Conservation (phyloP, 2,329 filamentous ascomycete species). For the Xylariaceae sp. region DNA sequence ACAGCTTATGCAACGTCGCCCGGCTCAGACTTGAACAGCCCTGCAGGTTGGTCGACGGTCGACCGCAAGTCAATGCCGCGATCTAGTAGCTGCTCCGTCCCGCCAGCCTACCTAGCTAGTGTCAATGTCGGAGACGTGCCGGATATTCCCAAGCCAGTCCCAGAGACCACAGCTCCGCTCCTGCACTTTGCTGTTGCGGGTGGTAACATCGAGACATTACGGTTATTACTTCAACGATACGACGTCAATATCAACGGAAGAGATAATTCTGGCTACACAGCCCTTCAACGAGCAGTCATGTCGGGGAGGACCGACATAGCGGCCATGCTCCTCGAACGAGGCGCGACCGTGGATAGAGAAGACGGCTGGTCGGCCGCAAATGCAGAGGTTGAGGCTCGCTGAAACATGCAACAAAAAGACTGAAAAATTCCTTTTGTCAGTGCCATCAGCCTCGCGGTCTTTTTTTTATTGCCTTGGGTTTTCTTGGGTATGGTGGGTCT, state of each 20-base stretch:
- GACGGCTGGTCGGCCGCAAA: slow-evolving; percentile 15
- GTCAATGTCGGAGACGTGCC: slow-evolving; percentile 9
- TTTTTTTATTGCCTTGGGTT: too few species aligned
- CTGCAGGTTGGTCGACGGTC: slow-evolving; percentile 23
- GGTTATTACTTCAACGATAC: slow-evolving; percentile 27
- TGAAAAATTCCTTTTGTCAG: too few species aligned
- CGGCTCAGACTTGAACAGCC: slow-evolving; percentile 24
- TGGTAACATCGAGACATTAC: slow-evolving; percentile 29
- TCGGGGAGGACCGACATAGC: slow-evolving; percentile 32
- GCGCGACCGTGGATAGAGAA: slow-evolving; percentile 27
- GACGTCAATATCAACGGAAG: slow-evolving; percentile 30
- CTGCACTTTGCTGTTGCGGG: slow-evolving; percentile 32
- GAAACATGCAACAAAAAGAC: too few species aligned
- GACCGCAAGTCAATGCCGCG: slow-evolving; percentile 19
- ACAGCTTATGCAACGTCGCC: slow-evolving; percentile 28
- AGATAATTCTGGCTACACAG: slow-evolving; percentile 29
- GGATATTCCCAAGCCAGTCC: slow-evolving; percentile 21
- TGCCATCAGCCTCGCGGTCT: too few species aligned
- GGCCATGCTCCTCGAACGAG: slow-evolving; percentile 29
- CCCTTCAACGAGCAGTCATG: slow-evolving; percentile 32
- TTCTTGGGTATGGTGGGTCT: too few species aligned
- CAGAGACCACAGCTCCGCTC: slow-evolving; percentile 29
- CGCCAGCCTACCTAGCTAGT: slow-evolving; percentile 15
- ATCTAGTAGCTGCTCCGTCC: slow-evolving; percentile 23
- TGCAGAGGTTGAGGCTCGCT: not conserved